A percentile compares a stretch with the other conserved stretches of the same genome.
phyloP scores from a whole-genome alignment of 495 filamentous ascomycete species.

The Penicillium daleae region DNA sequence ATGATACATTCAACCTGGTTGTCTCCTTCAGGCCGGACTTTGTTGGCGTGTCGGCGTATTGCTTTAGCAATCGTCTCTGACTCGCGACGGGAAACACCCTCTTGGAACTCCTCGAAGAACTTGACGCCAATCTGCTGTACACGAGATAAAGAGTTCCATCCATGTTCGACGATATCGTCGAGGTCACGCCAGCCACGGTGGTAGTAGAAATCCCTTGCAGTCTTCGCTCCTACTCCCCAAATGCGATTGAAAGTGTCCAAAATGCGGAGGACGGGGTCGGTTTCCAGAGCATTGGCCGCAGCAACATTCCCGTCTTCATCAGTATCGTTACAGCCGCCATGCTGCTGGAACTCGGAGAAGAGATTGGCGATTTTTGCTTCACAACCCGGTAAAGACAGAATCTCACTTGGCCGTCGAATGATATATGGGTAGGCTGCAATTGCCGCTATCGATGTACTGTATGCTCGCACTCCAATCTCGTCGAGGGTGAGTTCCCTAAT shows the following conservation, averaged over 20 bases:
- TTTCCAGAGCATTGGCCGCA: constrained; percentile 66
- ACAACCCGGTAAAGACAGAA: constrained; percentile 77
- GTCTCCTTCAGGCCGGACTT: constrained; percentile 38
- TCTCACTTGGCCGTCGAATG: constrained; percentile 58
- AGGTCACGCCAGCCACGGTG: constrained; percentile 71
- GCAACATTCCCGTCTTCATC: constrained; percentile 56
- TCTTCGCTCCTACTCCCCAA: constrained; percentile 87
- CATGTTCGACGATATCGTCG: constrained; percentile 84
- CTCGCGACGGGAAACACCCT: constrained; percentile 71
- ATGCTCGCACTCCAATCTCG: constrained; percentile 81
- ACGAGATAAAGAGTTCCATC: constrained; percentile 73
- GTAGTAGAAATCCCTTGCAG: constrained; percentile 83
- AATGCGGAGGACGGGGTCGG: constrained; percentile 63
- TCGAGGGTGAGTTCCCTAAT: constrained; percentile 72
- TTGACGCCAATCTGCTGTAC: constrained; percentile 96
- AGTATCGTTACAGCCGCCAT: constrained; percentile 24
- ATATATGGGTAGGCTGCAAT: constrained; percentile 80
- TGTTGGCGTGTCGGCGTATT: constrained; percentile 66
- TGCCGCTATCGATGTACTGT: constrained; percentile 82
- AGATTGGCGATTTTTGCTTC: constrained; percentile 77
- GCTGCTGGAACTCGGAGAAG: constrained; percentile 72
- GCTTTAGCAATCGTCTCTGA: constrained; percentile 67
- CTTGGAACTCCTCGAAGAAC: constrained; percentile 84
- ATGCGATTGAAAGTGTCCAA: constrained; percentile 77
- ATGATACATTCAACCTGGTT: constrained; percentile 69